Percentiles rank a stretch among this genome's conserved stretches.
These are phyloP conservation scores for Colletotrichum sp. DNA, from an alignment of 2,329 filamentous ascomycete species.

Conservation along the genomic window DNA sequence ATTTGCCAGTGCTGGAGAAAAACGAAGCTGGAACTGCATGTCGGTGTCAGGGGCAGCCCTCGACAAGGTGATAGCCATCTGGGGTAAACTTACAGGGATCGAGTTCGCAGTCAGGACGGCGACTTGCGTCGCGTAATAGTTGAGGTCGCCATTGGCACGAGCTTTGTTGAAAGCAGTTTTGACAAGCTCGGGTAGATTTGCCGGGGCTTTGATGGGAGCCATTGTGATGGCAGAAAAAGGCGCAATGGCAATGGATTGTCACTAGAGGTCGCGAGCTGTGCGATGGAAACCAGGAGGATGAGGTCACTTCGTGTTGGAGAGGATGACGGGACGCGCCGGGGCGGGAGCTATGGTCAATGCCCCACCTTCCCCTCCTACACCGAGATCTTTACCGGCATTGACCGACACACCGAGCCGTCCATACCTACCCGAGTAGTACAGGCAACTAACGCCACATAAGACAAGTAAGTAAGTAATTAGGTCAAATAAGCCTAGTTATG, in stretches of 20 bases:
- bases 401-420: background rate
- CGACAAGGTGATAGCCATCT: background rate
- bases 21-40: constrained; percentile 73
- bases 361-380: background rate
- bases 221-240: constrained; percentile 28
- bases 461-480: background rate
- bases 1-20: constrained; percentile 69
- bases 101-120: constrained; percentile 48
- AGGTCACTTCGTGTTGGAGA: background rate
- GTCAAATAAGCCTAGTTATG: background rate
- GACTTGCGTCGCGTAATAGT: constrained; percentile 60
- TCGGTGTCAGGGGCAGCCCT: background rate
- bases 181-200: constrained; percentile 57
- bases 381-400: background rate
- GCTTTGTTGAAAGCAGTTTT: constrained; percentile 54
- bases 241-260: background rate
- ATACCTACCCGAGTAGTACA: no score
- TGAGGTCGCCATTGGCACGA: constrained; percentile 50
- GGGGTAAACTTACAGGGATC: constrained; percentile 41
- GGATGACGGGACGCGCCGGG: background rate
- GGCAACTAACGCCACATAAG: background rate
- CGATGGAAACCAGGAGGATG: background rate
- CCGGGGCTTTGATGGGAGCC: constrained; percentile 44
- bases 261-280: background rate
- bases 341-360: background rate